These are phyloP conservation scores for Heliamphora pulchella DNA, from an alignment of 179 eudicot species.

Conservation along the genomic window DNA sequence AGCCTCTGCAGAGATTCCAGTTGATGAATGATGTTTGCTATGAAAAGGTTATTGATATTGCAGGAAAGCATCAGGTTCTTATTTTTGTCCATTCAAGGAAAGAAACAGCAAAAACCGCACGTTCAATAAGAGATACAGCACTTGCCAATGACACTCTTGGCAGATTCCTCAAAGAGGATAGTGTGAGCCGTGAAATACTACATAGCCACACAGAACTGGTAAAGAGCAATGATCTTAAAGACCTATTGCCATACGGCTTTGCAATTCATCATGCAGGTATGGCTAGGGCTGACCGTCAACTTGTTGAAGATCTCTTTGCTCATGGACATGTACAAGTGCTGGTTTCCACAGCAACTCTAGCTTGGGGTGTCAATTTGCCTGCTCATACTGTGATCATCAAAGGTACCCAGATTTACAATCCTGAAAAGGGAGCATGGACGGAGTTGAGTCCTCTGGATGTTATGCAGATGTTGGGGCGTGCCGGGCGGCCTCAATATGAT, in stretches of 20 bases:
- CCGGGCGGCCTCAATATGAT: slow-evolving; percentile 96
- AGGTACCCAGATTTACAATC: slow-evolving; percentile 93
- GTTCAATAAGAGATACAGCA: slow-evolving; percentile 79
- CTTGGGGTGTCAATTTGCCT: slow-evolving; percentile 97
- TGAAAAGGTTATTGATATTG: slow-evolving; percentile 75
- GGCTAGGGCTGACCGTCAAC: slow-evolving; percentile 80
- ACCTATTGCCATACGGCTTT: slow-evolving; percentile 84
- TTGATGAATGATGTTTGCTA: slow-evolving; percentile 91
- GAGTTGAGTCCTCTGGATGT: slow-evolving; percentile 94
- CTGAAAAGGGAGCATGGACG: slow-evolving; percentile 97
- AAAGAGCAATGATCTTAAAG: slow-evolving; percentile 84
- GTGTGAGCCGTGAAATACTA: slow-evolving; percentile 84
- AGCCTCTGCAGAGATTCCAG: slow-evolving; percentile 91
- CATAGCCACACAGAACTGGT: slow-evolving; percentile 68
- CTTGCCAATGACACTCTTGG: slow-evolving; percentile 81
- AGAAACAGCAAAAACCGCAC: slow-evolving; percentile 91
- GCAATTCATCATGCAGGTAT: slow-evolving; percentile 97
- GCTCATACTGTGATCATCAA: slow-evolving; percentile 92
- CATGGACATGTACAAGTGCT: slow-evolving; percentile 80
- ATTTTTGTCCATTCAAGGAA: slow-evolving; percentile 93
- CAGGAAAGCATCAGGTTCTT: slow-evolving; percentile 87
- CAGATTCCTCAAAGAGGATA: slow-evolving; percentile 75
- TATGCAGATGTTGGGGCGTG: slow-evolving; percentile 98
- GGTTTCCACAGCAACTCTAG: slow-evolving; percentile 91
- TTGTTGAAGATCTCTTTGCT: slow-evolving; percentile 79